Evolutionary conservation across 495 filamentous ascomycete species (phyloP), one percentile per base, ranked within the genome.

Genomic region (Lasiosphaeriaceae sp.): DNA sequence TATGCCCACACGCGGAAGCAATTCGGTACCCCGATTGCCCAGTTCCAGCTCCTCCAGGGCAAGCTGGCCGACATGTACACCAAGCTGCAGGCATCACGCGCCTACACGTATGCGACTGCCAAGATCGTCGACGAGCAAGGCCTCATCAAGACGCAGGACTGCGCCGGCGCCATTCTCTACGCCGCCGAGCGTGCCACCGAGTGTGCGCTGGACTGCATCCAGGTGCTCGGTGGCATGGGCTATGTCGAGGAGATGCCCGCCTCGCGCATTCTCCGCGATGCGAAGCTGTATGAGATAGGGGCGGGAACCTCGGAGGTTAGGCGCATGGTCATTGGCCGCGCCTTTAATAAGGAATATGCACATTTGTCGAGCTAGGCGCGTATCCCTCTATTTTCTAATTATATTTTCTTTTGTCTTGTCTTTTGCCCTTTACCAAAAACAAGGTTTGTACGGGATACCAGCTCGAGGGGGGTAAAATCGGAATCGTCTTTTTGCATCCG

Each of bases 31-130:
- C 95, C 94, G 2, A 90, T 98, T 59, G 93, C 90, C 0, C 87
- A 95, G 59, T 95, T 96, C 72, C 95, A 98, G 71, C 75, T 97
- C 56, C 81, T 98, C 34, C 95, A 97, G 72, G 94, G 88, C 21
- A 92, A 92, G 70, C 79, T 97, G 20, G 92, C 94, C 55, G 92
- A 97, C 70, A 97, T 98, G 92, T 94, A 97, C 76, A 96, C 89
- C 34, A 94, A 95, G 71, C 81, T 93, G 24, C 86, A 89, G 56
- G 92, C 90, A 3, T 85, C 88, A 3, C 78, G 84, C 16, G 80
- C 89, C 26, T 96, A 94, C 71, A 96, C 90, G 0, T 88, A 89
- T 56, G 76, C 83, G 21, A 90, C 88, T 3, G 90, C 90, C n/a
- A 79, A 77, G 22, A 74, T 81, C 19, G 83, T 96, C 11, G 92